Evolutionary conservation across 352 stramenopile species (phyloP), one percentile per base, ranked within the genome.

Genomic region (Phytophthora foliorum): DNA sequence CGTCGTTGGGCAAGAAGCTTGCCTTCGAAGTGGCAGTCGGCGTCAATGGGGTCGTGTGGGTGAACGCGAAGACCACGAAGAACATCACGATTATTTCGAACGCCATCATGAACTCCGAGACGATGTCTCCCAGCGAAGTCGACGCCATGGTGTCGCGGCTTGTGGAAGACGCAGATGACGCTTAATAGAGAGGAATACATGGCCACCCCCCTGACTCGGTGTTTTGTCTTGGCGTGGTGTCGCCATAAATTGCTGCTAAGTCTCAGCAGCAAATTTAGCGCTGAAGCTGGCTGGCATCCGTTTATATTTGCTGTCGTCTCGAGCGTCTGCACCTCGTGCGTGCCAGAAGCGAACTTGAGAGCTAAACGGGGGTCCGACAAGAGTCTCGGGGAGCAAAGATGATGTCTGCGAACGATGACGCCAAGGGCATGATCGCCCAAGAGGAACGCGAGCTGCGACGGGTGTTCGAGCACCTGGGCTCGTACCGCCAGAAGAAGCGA

Each of bases 21-120:
- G 64, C 93, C 6, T 99, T 99, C 80, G 97, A 99, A 77, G 77
- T 99, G 59, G 92, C 93, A 50, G 84, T 99, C 38, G 98, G 98
- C 24, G 70, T 98, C 41, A 99, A 99, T 77, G 98, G 98, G 19
- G 76, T 96, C 38, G 84, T 99, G 34, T 99, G 97, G 97, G 85
- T 99, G 17, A 96, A 99, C 73, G 92, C 92, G 19, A 82, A 80
- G 56, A 83, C 82, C n/a, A 84, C 75, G 10, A 89, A 94, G 67
- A 82, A 94, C 63, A 96, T 92, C 38, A 93, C 86, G 36, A 78
- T 97, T 67, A 88, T 97, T 39, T 80, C 78, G 31, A 98, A 97
- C 60, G 89, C 89, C 41, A 91, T 98, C 56, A 82, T 94, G 57
- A 96, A 96, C 70, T 94, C 86, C 8, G 92, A 98, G 80, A 71